Evolutionary conservation across 257 asterid species (phyloP).

Genomic region (Linderniella brevidens): DNA sequence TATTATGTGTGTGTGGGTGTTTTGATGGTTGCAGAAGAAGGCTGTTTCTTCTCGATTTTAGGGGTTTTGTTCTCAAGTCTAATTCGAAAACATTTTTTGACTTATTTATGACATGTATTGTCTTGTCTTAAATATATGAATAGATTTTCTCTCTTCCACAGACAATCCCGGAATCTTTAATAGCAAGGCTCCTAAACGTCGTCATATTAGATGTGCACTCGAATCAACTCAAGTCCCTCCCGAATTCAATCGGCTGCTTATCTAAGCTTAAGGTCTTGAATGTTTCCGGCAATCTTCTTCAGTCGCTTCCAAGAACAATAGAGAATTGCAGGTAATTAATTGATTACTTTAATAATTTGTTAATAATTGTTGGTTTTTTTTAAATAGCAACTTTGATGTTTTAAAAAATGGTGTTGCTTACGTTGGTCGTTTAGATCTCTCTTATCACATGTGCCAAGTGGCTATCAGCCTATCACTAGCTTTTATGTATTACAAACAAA

Average conservation of each 20-base stretch:
- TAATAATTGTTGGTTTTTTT: not conserved
- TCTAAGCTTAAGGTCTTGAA: constrained; percentile 69
- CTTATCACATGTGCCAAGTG: too few relatives aligned
- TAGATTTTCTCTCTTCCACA: constrained; percentile 13
- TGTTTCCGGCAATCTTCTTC: constrained; percentile 62
- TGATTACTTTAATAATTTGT: not conserved
- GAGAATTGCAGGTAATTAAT: constrained; percentile 63
- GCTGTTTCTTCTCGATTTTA: not conserved
- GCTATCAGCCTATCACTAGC: too few relatives aligned
- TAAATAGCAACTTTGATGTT: not conserved
- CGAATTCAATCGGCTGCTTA: constrained; percentile 80
- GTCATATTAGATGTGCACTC: constrained; percentile 60
- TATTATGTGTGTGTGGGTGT: not conserved
- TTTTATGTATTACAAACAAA: too few relatives aligned
- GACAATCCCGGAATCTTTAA: constrained; percentile 75
- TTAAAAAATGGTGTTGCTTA: too few relatives aligned
- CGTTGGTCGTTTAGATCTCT: too few relatives aligned
- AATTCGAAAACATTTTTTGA: not conserved
- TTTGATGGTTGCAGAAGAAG: too few relatives aligned
- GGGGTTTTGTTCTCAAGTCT: too few relatives aligned
- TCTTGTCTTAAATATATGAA: too few relatives aligned
- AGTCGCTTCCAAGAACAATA: constrained; percentile 52
- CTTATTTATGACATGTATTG: too few relatives aligned
- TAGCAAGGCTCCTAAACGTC: constrained; percentile 68
- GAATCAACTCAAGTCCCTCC: constrained; percentile 62